A percentile compares a stretch with the other conserved stretches of the same genome.
Conservation (phyloP, 306 rosid species). For the Pterocarpus santalinus region DNA sequence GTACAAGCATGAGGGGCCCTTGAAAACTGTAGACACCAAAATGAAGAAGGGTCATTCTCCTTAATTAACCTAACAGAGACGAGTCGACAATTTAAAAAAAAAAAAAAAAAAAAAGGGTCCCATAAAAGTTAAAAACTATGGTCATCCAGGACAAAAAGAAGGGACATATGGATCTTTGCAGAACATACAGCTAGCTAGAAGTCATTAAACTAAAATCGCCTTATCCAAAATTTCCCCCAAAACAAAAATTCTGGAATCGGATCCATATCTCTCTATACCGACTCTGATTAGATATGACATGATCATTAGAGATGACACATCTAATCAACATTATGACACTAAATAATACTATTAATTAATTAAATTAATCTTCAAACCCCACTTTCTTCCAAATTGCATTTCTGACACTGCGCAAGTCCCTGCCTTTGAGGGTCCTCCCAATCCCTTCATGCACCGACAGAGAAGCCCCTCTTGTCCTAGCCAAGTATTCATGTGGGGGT, state of each 20-base stretch:
- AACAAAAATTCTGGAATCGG: conserved; percentile 21
- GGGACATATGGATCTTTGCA: not conserved
- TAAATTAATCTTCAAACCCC: conserved; percentile 76
- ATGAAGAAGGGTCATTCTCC: conserved; percentile 36
- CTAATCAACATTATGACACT: not conserved
- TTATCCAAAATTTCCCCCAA: conserved; percentile 39
- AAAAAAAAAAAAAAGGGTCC: not conserved
- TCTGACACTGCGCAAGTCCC: conserved; percentile 83
- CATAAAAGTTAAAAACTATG: not conserved
- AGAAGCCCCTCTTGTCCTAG: conserved; percentile 84
- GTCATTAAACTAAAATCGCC: not conserved
- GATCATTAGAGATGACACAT: not conserved
- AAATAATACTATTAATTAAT: not conserved
- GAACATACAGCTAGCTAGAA: not conserved
- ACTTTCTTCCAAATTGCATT: conserved; percentile 93
- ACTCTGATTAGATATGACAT: not conserved
- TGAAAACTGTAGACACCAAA: conserved; percentile 52
- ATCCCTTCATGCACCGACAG: conserved; percentile 91
- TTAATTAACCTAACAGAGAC: conserved; percentile 4
- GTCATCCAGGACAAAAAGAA: not conserved
- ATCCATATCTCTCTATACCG: conserved; percentile 17
- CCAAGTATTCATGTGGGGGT: conserved; percentile 90
- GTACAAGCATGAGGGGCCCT: conserved; percentile 49
- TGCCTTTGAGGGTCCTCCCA: conserved; percentile 92
- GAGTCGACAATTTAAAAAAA: not conserved